These are phyloP conservation scores for Hypoxylon fragiforme DNA, from an alignment of 495 filamentous ascomycete species.

Conservation along the genomic window DNA sequence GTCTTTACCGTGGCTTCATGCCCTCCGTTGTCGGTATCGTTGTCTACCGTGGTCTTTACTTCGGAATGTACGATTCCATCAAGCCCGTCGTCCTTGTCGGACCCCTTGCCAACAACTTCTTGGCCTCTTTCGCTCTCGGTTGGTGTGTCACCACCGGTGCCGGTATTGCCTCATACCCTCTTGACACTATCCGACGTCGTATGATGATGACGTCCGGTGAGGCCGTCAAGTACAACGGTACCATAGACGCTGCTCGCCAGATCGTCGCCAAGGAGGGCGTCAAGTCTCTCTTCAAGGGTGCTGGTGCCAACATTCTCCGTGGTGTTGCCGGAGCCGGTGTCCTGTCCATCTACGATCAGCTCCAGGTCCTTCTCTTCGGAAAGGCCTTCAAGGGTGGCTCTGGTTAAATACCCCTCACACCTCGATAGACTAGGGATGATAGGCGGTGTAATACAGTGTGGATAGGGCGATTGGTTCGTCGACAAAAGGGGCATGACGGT, in stretches of 20 bases:
- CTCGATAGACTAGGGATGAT: constrained; percentile 38
- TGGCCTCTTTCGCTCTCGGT: constrained; percentile 97
- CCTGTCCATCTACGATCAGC: constrained; percentile 99
- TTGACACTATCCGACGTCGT: constrained; percentile 99
- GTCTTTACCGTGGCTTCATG: constrained; percentile 99
- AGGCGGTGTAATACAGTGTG: constrained; percentile 38
- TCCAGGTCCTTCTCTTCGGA: constrained; percentile 97
- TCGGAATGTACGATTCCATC: constrained; percentile 99
- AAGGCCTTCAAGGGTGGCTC: constrained; percentile 97
- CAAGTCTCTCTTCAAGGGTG: constrained; percentile 99
- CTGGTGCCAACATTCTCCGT: constrained; percentile 99
- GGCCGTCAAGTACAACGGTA: constrained; percentile 99
- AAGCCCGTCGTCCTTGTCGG: constrained; percentile 97
- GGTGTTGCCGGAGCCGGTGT: constrained; percentile 99
- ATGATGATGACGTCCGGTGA: constrained; percentile 99
- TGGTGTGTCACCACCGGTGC: constrained; percentile 99
- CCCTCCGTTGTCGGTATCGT: constrained; percentile 98
- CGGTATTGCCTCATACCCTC: constrained; percentile 99
- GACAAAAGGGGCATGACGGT: constrained; percentile 41
- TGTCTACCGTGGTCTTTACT: constrained; percentile 99
- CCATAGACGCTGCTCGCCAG: constrained; percentile 90
- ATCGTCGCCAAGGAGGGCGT: constrained; percentile 97
- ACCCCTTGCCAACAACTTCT: constrained; percentile 93
- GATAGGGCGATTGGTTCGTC: constrained; percentile 34
- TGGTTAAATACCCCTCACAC: constrained; percentile 61